These are phyloP conservation scores for Dendrocalamus latiflorus DNA, from an alignment of 202 grass and related monocot genomes.

Conservation along the genomic window DNA sequence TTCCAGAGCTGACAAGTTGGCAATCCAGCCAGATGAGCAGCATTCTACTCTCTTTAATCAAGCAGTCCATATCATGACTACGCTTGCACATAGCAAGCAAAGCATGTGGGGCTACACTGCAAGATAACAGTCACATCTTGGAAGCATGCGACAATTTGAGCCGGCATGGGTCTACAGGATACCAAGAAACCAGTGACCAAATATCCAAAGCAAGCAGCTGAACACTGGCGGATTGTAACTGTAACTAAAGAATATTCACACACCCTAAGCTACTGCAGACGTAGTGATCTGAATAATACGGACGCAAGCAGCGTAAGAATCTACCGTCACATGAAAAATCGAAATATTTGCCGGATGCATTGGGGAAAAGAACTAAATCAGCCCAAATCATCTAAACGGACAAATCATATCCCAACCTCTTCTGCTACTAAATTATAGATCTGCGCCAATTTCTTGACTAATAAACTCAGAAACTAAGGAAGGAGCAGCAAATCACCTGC, in stretches of 20 bases:
- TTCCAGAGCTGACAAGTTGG: conserved; percentile 11
- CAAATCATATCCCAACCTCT: background rate
- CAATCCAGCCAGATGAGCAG: background rate
- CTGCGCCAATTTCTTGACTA: background rate
- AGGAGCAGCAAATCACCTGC: conserved; percentile 42
- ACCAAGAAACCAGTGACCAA: conserved; percentile 3
- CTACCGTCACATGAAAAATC: background rate
- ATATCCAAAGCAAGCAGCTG: background rate
- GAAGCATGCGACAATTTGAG: conserved; percentile 30
- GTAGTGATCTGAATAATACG: background rate
- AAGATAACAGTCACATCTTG: conserved; percentile 21
- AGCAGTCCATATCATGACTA: conserved; percentile 20
- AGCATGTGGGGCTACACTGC: conserved; percentile 18
- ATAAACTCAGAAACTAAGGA: background rate
- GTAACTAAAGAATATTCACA: conserved; percentile 11
- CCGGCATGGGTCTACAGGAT: background rate
- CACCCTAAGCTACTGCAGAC: background rate
- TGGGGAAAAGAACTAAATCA: background rate
- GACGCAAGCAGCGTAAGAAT: background rate
- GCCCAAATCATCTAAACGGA: background rate
- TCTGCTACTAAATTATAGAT: conserved; percentile 17
- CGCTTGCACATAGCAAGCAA: conserved; percentile 17
- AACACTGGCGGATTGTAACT: background rate
- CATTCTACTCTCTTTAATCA: background rate
- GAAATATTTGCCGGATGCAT: background rate